Percentiles rank a stretch among this genome's conserved stretches.
Conservation (phyloP, 2,329 filamentous ascomycete genomes). For the Sporothrix variecibatus region DNA sequence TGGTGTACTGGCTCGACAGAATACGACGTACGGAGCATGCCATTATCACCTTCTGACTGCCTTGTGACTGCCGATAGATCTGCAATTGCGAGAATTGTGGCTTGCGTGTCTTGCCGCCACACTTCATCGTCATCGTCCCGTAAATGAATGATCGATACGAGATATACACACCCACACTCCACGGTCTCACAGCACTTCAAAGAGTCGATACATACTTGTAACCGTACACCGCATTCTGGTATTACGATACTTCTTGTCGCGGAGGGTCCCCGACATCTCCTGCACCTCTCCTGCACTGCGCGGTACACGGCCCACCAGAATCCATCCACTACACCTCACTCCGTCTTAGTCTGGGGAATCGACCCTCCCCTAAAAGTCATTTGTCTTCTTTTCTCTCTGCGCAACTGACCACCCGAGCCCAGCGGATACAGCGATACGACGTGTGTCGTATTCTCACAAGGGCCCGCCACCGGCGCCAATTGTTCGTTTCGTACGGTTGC, state of each 20-base stretch:
- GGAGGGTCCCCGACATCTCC: background rate
- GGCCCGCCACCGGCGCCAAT: background rate
- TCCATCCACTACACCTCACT: background rate
- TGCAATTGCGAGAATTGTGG: background rate
- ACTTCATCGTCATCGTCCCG: background rate
- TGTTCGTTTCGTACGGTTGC: background rate
- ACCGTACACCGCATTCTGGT: background rate
- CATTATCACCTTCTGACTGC: background rate
- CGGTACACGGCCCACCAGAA: background rate
- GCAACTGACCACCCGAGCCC: background rate
- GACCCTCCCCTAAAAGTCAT: background rate
- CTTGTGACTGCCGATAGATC: background rate
- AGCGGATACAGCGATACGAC: background rate
- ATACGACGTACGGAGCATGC: background rate
- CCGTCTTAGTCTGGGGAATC: slow-evolving; percentile 4
- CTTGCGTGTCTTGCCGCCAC: slow-evolving; percentile 12
- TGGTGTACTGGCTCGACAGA: too few relatives aligned
- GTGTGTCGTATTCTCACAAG: background rate
- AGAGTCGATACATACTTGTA: background rate
- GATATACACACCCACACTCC: background rate
- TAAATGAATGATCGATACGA: background rate
- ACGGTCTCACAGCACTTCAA: background rate
- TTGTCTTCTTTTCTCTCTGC: background rate
- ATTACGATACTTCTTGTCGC: background rate
- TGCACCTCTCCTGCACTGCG: background rate